These are phyloP conservation scores for Aethionema arabicum DNA, from an alignment of 345 rosid genomes.

Conservation along the genomic window DNA sequence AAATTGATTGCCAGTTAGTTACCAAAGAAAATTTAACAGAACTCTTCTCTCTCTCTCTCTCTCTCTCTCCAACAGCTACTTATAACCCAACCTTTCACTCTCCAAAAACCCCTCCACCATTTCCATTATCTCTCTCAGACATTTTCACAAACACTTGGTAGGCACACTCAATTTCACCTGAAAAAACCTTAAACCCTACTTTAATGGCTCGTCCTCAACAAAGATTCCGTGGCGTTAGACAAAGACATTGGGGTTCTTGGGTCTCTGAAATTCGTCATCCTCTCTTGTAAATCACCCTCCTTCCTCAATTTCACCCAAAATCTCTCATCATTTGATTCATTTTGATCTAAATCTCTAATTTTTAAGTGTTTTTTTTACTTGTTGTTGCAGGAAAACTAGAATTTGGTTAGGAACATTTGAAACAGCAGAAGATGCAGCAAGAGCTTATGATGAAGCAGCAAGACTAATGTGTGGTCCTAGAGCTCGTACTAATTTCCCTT, in stretches of 20 bases:
- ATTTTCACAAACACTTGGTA: constrained; percentile 46
- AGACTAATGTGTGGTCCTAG: constrained; percentile 96
- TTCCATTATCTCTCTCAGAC: constrained; percentile 37
- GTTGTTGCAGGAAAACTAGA: constrained; percentile 73
- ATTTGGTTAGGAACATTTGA: constrained; percentile 98
- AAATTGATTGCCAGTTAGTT: constrained; percentile 66
- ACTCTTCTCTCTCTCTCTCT: constrained; percentile 25
- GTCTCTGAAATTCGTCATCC: constrained; percentile 99
- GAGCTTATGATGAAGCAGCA: constrained; percentile 97
- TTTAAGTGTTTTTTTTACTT: neutral
- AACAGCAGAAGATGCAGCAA: constrained; percentile 95
- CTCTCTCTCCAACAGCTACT: constrained; percentile 49
- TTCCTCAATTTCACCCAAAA: neutral
- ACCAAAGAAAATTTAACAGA: constrained; percentile 34
- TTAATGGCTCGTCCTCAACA: constrained; percentile 96
- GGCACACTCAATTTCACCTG: constrained; percentile 27
- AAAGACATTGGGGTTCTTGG: constrained; percentile 99
- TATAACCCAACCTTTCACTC: constrained; percentile 46
- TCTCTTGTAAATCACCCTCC: constrained; percentile 51
- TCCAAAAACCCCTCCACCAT: constrained; percentile 33
- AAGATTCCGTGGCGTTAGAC: constrained; percentile 92
- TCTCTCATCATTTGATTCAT: neutral
- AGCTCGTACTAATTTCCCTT: constrained; percentile 92
- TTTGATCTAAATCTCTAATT: neutral
- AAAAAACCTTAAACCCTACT: constrained; percentile 3